phyloP scores from a whole-genome alignment of 2,329 filamentous ascomycete genomes.

The Podosphaera fusca region DNA sequence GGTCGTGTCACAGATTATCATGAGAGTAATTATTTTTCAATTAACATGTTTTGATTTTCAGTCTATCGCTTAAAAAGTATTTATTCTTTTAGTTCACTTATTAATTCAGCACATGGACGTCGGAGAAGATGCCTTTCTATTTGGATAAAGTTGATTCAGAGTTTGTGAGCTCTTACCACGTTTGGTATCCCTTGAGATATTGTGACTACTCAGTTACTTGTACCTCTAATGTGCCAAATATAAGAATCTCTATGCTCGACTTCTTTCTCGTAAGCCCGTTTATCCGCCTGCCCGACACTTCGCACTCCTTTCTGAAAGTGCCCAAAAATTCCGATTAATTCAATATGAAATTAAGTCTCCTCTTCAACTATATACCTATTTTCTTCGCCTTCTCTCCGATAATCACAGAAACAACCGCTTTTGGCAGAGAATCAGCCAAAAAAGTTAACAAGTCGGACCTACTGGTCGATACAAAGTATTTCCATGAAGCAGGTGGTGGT shows the following conservation, averaged over 20 bases:
- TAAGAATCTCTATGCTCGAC: not conserved
- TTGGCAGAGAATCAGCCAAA: not conserved
- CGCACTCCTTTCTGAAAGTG: not conserved
- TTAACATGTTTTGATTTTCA: no score
- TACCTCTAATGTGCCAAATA: not conserved
- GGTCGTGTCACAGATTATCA: not conserved
- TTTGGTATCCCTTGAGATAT: not conserved
- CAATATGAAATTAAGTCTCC: not conserved
- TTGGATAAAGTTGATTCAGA: not conserved
- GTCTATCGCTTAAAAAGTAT: no score
- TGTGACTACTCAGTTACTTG: not conserved
- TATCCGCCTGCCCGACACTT: not conserved
- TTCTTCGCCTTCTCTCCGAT: not conserved
- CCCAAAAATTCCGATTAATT: not conserved
- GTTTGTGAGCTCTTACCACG: not conserved
- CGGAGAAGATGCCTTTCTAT: not conserved
- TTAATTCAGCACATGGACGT: not conserved
- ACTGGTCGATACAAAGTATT: slow-evolving; percentile 12
- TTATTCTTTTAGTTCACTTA: not conserved
- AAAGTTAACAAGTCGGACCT: not conserved
- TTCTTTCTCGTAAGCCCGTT: no score
- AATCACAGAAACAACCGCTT: not conserved
- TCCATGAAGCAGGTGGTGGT: slow-evolving; percentile 32
- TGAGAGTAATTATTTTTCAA: no score
- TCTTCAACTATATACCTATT: not conserved